A percentile compares a stretch with the other conserved stretches of the same genome.
Conservation (phyloP, 805 yeast genomes). For the Suhomyces vadensis region DNA sequence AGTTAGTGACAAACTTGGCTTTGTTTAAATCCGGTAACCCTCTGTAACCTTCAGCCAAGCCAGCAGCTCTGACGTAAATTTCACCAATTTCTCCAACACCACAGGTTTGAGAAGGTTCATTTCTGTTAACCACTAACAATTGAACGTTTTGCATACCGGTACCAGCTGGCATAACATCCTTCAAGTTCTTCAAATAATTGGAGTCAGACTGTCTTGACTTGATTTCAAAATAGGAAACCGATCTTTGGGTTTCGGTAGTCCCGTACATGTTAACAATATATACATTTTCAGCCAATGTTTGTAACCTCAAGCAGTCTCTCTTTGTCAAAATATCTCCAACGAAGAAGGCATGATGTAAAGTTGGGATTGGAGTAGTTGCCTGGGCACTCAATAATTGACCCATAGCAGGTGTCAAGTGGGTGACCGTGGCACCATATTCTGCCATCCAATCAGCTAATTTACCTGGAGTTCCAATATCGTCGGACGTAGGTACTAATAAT, state of each 20-base stretch:
- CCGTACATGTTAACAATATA: constrained; percentile 97
- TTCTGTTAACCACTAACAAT: constrained; percentile 86
- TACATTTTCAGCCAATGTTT: constrained; percentile 87
- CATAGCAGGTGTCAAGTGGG: constrained; percentile 99
- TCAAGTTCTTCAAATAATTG: constrained; percentile 73
- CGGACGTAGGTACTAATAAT: constrained; percentile 89
- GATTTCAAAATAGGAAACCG: constrained; percentile 92
- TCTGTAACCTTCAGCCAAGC: constrained; percentile 94
- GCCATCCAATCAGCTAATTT: constrained; percentile 97
- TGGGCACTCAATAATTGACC: constrained; percentile 96
- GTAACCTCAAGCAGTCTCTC: constrained; percentile 93
- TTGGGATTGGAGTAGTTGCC: constrained; percentile 83
- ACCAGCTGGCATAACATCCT: constrained; percentile 98
- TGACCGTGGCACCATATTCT: constrained; percentile 85
- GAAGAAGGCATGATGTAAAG: constrained; percentile 92
- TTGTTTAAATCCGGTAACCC: constrained; percentile 86
- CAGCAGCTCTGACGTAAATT: constrained; percentile 97
- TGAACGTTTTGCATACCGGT: constrained; percentile 97
- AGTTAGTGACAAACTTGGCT: constrained; percentile 84
- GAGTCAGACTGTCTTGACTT: constrained; percentile 70
- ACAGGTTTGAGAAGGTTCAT: constrained; percentile 85
- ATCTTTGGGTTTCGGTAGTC: constrained; percentile 98
- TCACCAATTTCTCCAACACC: constrained; percentile 99
- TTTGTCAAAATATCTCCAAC: constrained; percentile 98
- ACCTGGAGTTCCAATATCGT: constrained; percentile 99